phyloP scores from a whole-genome alignment of 1,284 basidiomycete species.

The Leucoagaricus sp. region DNA sequence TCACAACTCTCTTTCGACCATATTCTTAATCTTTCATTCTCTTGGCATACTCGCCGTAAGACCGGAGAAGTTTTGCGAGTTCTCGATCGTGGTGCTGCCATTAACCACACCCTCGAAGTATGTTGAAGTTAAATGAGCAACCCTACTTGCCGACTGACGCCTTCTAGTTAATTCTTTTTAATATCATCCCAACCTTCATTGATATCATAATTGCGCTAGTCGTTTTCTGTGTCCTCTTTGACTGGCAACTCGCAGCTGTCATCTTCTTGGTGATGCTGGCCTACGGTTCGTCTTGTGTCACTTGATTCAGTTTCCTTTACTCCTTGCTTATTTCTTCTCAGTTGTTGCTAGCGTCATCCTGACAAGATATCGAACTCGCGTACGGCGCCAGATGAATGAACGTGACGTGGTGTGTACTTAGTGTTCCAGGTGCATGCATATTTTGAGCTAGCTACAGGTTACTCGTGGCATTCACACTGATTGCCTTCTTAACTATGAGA shows the following conservation, averaged over 20 bases:
- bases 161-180: conserved; percentile 70
- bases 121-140: conserved; percentile 22
- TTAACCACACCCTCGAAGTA: conserved; percentile 83
- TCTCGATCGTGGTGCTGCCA: conserved; percentile 88
- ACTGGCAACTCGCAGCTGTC: conserved; percentile 68
- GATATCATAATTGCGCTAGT: conserved; percentile 74
- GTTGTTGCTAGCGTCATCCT: conserved; percentile 67
- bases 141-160: neutral
- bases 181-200: conserved; percentile 77
- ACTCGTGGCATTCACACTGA: conserved; percentile 82
- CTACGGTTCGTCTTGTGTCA: conserved; percentile 54
- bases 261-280: conserved; percentile 77
- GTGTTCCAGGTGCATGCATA: neutral
- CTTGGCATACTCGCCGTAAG: conserved; percentile 83
- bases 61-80: conserved; percentile 81
- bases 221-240: conserved; percentile 64
- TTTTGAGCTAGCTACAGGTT: conserved; percentile 36
- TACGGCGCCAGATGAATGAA: conserved; percentile 78
- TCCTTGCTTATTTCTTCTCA: conserved; percentile 24
- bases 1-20: conserved; percentile 80
- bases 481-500: conserved; percentile 80
- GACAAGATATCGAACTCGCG: conserved; percentile 70
- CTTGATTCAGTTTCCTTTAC: neutral
- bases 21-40: conserved; percentile 78
- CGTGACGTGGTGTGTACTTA: conserved; percentile 57